phyloP scores from a whole-genome alignment of 1,284 basidiomycete species.

The Boletus hoseneyae region DNA sequence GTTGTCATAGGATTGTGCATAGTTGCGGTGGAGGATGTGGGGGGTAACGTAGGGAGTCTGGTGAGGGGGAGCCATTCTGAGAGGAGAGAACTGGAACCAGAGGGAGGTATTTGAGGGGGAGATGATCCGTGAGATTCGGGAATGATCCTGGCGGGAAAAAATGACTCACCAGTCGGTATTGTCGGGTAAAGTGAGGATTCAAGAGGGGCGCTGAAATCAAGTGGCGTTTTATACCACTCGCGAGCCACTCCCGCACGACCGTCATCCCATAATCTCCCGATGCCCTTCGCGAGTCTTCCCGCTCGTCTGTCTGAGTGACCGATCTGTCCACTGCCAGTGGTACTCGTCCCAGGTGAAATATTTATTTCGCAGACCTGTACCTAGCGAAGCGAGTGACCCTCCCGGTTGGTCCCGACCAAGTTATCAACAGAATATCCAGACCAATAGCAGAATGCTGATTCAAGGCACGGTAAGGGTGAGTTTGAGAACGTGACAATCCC shows the following conservation, averaged over 20 bases:
- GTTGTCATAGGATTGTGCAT: constrained; percentile 67
- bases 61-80: constrained; percentile 54
- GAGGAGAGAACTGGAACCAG: constrained; percentile 10
- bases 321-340: not conserved
- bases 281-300: constrained; percentile 23
- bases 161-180: constrained; percentile 22
- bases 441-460: too few species aligned
- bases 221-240: constrained; percentile 30
- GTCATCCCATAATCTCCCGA: constrained; percentile 42
- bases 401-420: constrained; percentile 23
- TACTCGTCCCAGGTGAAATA: not conserved
- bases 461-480: not conserved
- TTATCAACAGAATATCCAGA: not conserved
- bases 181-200: not conserved
- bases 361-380: not conserved
- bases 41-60: constrained; percentile 80
- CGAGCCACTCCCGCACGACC: constrained; percentile 29
- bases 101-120: constrained; percentile 11
- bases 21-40: constrained; percentile 79
- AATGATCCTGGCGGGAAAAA: constrained; percentile 14
- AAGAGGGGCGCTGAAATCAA: constrained; percentile 3
- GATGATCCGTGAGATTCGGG: constrained; percentile 28
- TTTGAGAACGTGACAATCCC: not conserved
- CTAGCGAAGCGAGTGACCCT: constrained; percentile 1
- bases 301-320: constrained; percentile 5